Evolutionary conservation across 78 protist genomes (phyloP), one percentile per base, ranked within the genome.

Genomic region (Chrysochromulina tobinii): DNA sequence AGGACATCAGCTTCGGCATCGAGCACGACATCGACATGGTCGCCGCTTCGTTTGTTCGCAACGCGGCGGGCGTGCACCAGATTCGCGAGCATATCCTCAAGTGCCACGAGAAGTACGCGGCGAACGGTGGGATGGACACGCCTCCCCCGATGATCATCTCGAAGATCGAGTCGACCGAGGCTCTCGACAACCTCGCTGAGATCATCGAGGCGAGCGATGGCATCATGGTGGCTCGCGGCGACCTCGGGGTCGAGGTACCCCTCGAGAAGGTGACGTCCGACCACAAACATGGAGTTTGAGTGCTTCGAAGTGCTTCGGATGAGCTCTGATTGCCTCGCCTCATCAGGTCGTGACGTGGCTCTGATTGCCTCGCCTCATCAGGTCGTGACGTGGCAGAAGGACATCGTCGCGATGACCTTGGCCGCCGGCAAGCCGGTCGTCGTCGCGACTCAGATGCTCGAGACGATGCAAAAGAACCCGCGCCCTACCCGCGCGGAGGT

Each of bases 401-500:
- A 68, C 92, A 96, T 97, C 73, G 93, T 96, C 54, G 64, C 75
- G 4, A 66, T 64, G 91, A 95, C 97, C 90, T 81, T 89, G 86
- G 48, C 48, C 18, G 86, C 69, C 15, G 97, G 96, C 77, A 89
- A 89, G 81, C 94, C 94, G n/a, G 97, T 94, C 66, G 90, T 95
- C 86, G 89, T 69, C 94, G 11, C 95, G 95, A 20, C 67, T 1
- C 91, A 90, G 81, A 90, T 90, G 92, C 92, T 90, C 58, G 92
- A 90, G 75, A 90, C 97, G 48, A 97, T 98, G 98, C 75, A 73
- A 38, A 8, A 53, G 53, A 96, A 96, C 61, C 97, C 98, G 38
- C 93, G 96, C 67, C 98, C 98, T n/a, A 98, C 99, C 0, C 96
- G 99, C 15, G 98, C 98, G 53, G 99, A 98, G 94, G 81, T 73